Base-by-base conservation (phyloP, 257 asterid genomes). In the Plantago major region DNA sequence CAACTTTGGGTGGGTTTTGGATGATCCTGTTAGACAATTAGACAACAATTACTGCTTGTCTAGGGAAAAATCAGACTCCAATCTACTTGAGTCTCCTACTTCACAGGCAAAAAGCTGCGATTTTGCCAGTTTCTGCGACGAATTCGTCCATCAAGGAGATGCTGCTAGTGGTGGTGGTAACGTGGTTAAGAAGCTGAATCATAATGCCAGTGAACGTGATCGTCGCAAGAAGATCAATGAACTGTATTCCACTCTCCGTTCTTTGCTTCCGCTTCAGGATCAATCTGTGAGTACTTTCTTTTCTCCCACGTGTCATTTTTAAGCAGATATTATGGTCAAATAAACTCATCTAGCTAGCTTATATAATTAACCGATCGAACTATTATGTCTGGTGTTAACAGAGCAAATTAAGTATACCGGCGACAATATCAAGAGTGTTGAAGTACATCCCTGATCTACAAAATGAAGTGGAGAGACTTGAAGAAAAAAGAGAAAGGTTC, bases 381-480 rank as follows among this genome's bases (percentile, higher is more conserved):
- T 13, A 46, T 46, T 12, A 6, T 12, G 5, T 18, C 10, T 18
- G 18, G 10, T 52, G 3, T 38, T 28, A 6, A 47, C 84, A 89
- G 95, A 87, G 60, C 56, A 84, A 82, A 43, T 30, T 82, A 19
- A 89, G 95, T 74, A 82, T 89, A 63, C 91, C 91, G 0, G 65
- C 71, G 4, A 89, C 94, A 4, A 75, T 89, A 8, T 79, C 88
- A 3, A 69, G 75, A 9, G 94, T 78, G 58, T 40, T 82, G 40
- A 83, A 84, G 61, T 86, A 86, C 92, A 82, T 89, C 18, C 94
- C 94, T 0, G 97, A 86, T 74, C 71, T 86, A 43, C 90, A 76
- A 63, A 79, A 76, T 40, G 86, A 89, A 74, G 71, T 84, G 12
- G 81, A 81, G 17, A 74, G 66, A 45, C 66, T 84, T 11, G 46